phyloP scores from a whole-genome alignment of 176 grass and related monocot genomes.

The Juncus effusus region DNA sequence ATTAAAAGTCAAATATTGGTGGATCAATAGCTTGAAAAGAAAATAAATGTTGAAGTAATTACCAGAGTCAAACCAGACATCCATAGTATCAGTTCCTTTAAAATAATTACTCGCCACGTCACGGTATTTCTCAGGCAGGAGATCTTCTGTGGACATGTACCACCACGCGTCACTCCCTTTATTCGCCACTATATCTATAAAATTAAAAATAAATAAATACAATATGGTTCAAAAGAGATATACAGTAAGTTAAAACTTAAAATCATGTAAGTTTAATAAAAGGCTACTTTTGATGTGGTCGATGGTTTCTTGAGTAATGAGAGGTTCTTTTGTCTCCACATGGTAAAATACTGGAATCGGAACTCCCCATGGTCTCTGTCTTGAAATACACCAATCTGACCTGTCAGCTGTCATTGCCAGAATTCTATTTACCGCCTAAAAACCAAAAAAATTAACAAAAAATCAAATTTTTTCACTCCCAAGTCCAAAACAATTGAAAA shows the following conservation, averaged over 20 bases:
- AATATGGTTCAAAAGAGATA: constrained; percentile 17
- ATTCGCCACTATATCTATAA: constrained; percentile 68
- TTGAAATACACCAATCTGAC: constrained; percentile 99
- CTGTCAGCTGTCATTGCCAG: constrained; percentile 82
- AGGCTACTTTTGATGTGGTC: constrained; percentile 74
- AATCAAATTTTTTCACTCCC: not conserved
- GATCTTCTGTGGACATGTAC: constrained; percentile 86
- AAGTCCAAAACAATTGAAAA: not conserved
- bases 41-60: constrained; percentile 16
- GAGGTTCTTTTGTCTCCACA: constrained; percentile 68
- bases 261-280: constrained; percentile 15
- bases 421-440: constrained; percentile 92
- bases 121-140: constrained; percentile 85
- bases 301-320: constrained; percentile 93
- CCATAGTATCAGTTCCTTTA: constrained; percentile 99
- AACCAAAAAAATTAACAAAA: constrained; percentile 19
- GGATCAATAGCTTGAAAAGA: not conserved
- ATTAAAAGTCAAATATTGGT: not conserved
- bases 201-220: constrained; percentile 15
- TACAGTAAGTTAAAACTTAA: constrained; percentile 3
- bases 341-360: constrained; percentile 98
- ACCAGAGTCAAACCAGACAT: constrained; percentile 99
- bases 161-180: constrained; percentile 96
- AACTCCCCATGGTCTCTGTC: constrained; percentile 96
- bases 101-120: constrained; percentile 66